phyloP scores from a whole-genome alignment of 2,329 filamentous ascomycete species.

The Ophiostoma pallidulum region DNA sequence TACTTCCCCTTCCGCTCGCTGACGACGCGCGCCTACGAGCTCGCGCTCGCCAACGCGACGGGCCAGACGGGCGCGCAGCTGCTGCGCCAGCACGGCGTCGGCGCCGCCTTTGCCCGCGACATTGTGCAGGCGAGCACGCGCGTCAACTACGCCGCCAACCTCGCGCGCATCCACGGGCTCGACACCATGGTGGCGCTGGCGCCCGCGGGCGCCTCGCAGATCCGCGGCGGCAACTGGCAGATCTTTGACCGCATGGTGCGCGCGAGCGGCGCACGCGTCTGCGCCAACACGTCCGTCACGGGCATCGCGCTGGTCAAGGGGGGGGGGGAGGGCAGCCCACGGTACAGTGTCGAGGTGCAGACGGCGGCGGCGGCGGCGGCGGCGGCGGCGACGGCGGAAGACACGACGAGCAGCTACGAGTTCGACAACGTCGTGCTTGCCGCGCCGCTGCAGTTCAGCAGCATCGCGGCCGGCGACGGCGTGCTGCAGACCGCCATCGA shows the following conservation, averaged over 20 bases:
- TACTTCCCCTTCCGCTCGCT: slow-evolving; percentile 78
- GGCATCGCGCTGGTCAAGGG: slow-evolving; percentile 21
- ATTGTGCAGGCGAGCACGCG: slow-evolving; percentile 84
- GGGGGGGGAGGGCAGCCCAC: no score
- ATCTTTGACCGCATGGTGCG: slow-evolving; percentile 81
- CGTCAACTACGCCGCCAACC: slow-evolving; percentile 90
- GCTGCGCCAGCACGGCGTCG: slow-evolving; percentile 58
- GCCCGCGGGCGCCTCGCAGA: slow-evolving; percentile 68
- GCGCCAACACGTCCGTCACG: slow-evolving; percentile 56
- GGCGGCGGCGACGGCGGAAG: no score
- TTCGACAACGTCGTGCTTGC: slow-evolving; percentile 82
- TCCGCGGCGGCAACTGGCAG: slow-evolving; percentile 83
- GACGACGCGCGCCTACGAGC: slow-evolving; percentile 54
- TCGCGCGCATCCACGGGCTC: slow-evolving; percentile 76
- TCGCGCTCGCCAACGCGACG: slow-evolving; percentile 58
- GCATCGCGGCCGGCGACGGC: slow-evolving; percentile 52
- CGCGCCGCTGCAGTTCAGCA: slow-evolving; percentile 70
- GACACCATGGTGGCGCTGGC: slow-evolving; percentile 90
- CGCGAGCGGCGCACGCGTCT: slow-evolving; percentile 49
- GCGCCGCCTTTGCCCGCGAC: slow-evolving; percentile 60
- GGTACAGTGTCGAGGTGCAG: no score
- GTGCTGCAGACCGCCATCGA: slow-evolving; percentile 65
- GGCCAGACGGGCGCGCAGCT: slow-evolving; percentile 64
- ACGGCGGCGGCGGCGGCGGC: no score
- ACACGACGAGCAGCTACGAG: no score